A percentile compares a stretch with the other conserved stretches of the same genome.
Conservation (phyloP, 116 monocot species). For the Phalaenopsis hybrid region DNA sequence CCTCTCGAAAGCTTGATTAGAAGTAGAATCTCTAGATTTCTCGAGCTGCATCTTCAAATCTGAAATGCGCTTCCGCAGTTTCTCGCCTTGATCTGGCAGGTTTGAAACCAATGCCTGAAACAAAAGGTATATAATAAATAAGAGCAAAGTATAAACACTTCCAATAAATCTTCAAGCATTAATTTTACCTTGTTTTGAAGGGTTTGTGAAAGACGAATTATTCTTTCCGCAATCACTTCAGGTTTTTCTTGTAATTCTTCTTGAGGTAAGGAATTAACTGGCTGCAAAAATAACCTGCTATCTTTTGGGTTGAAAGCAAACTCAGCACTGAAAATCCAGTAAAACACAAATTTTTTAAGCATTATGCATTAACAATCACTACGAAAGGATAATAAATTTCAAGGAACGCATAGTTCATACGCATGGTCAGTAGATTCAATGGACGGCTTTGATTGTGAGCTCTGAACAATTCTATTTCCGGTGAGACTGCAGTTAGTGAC, state of each 20-base stretch:
- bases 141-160: neutral
- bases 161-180: neutral
- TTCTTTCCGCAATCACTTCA: conserved; percentile 52
- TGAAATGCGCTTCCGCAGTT: conserved; percentile 47
- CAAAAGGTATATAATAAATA: neutral
- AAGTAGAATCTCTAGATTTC: conserved; percentile 17
- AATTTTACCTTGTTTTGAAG: conserved; percentile 48
- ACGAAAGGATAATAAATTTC: neutral
- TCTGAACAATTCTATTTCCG: conserved; percentile 21
- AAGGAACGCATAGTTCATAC: conserved; percentile 20
- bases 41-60: conserved; percentile 50
- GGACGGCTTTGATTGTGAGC: conserved; percentile 15
- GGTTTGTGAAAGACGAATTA: conserved; percentile 57
- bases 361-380: neutral
- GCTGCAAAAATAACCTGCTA: conserved; percentile 19
- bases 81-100: conserved; percentile 69
- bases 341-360: neutral
- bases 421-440: conserved; percentile 32
- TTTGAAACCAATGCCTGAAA: conserved; percentile 59
- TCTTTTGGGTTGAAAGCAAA: conserved; percentile 75
- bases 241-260: conserved; percentile 26
- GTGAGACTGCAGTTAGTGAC: conserved; percentile 19
- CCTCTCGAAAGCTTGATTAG: conserved; percentile 3
- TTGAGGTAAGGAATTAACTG: neutral
- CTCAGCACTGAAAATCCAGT: conserved; percentile 26